These are phyloP conservation scores for Paramecium octaurelia DNA, from an alignment of 73 alveolate genomes.

Conservation along the genomic window DNA sequence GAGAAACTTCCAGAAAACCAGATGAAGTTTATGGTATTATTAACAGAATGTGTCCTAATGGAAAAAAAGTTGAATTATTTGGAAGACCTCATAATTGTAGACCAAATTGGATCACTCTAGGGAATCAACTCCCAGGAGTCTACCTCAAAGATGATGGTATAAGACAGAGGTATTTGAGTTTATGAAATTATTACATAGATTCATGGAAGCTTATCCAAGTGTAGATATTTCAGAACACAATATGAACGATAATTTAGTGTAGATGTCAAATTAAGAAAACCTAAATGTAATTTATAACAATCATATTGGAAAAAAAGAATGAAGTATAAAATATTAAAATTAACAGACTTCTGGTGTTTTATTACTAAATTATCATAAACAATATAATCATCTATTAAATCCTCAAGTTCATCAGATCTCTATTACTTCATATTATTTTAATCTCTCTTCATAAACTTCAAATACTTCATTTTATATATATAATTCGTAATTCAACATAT, in stretches of 20 bases:
- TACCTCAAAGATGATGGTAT: slow-evolving; percentile 79
- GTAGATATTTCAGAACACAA: slow-evolving; percentile 42
- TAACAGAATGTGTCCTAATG: slow-evolving; percentile 90
- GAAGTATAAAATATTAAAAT: background rate
- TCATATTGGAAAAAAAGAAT: slow-evolving; percentile 51
- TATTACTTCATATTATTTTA: background rate
- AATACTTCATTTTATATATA: slow-evolving; percentile 68
- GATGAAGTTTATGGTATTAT: slow-evolving; percentile 96
- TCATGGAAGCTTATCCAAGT: slow-evolving; percentile 77
- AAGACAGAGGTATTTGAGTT: background rate
- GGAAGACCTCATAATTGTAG: slow-evolving; percentile 93
- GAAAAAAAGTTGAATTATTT: slow-evolving; percentile 93
- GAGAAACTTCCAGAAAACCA: slow-evolving; percentile 97
- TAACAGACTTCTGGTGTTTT: background rate
- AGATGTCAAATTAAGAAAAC: slow-evolving; percentile 51
- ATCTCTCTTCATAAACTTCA: slow-evolving; percentile 61
- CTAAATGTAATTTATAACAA: slow-evolving; percentile 39
- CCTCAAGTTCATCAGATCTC: background rate
- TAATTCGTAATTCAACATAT: slow-evolving; percentile 69
- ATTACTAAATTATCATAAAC: background rate
- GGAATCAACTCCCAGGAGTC: slow-evolving; percentile 88
- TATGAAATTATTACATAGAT: slow-evolving; percentile 35
- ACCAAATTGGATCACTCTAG: slow-evolving; percentile 88
- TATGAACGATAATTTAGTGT: slow-evolving; percentile 18
- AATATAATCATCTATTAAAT: background rate